These are phyloP conservation scores for Nitzschia sp. DNA, from an alignment of 108 stramenopile genomes.

Conservation along the genomic window DNA sequence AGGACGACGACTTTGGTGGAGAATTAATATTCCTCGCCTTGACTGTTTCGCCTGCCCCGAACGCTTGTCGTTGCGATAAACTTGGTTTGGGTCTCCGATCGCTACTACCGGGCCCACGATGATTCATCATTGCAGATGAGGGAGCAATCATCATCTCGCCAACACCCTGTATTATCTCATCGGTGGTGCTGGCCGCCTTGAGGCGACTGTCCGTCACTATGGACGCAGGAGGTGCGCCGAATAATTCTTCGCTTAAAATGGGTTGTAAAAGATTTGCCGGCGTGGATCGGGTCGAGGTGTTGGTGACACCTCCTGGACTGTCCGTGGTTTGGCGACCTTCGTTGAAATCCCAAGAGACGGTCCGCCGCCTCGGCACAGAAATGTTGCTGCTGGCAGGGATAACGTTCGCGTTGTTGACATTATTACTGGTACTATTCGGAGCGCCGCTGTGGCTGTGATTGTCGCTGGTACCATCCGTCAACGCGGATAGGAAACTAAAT, in stretches of 20 bases:
- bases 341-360: slow-evolving; percentile 21
- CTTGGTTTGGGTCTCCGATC: background rate
- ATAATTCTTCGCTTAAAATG: slow-evolving; percentile 3
- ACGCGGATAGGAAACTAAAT: slow-evolving; percentile 18
- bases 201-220: background rate
- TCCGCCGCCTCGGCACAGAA: slow-evolving; percentile 18
- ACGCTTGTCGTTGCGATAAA: background rate
- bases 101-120: background rate
- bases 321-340: slow-evolving; percentile 1
- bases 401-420: background rate
- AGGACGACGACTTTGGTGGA: background rate
- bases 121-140: too few species aligned
- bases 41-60: background rate
- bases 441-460: background rate
- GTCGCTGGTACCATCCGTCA: background rate
- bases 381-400: background rate
- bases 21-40: background rate
- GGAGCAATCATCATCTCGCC: background rate
- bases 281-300: background rate
- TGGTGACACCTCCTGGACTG: background rate
- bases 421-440: background rate
- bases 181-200: background rate
- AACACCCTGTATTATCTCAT: background rate
- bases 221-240: background rate
- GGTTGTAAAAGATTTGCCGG: slow-evolving; percentile 12